Conservation (phyloP, 306 rosid genomes). For the Abrus pulchellus region DNA sequence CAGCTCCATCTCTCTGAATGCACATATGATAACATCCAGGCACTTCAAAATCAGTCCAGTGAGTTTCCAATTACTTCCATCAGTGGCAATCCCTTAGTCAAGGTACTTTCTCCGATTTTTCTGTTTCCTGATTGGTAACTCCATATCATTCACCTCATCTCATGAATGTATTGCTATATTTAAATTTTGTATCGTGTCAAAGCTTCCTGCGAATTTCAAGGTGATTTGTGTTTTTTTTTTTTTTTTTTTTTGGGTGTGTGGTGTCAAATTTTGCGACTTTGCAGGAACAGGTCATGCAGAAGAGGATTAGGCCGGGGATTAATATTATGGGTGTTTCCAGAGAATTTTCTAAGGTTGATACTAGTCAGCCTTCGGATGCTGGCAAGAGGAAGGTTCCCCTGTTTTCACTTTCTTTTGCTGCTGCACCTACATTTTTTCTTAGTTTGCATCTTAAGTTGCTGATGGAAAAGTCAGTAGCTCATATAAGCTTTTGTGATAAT, state of each 20-base stretch:
- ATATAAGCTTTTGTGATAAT: slow-evolving; percentile 55
- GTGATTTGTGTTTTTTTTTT: neutral
- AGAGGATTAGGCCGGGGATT: slow-evolving; percentile 59
- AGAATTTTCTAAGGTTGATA: slow-evolving; percentile 56
- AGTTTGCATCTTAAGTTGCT: slow-evolving; percentile 80
- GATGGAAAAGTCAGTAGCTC: slow-evolving; percentile 66
- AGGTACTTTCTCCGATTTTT: slow-evolving; percentile 57
- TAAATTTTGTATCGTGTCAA: neutral
- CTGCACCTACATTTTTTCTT: slow-evolving; percentile 75
- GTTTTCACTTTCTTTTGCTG: slow-evolving; percentile 68
- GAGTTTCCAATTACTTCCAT: slow-evolving; percentile 50
- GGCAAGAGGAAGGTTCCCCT: slow-evolving; percentile 63
- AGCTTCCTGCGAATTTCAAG: neutral
- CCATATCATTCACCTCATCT: neutral
- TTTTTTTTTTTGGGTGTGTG: neutral
- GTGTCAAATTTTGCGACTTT: slow-evolving; percentile 36
- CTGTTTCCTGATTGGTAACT: slow-evolving; percentile 1
- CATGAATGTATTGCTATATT: neutral
- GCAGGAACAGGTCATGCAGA: slow-evolving; percentile 56
- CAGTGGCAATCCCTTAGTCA: slow-evolving; percentile 42
- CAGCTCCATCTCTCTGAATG: slow-evolving; percentile 75
- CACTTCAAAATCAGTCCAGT: slow-evolving; percentile 64
- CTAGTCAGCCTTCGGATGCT: slow-evolving; percentile 45
- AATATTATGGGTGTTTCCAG: slow-evolving; percentile 57
- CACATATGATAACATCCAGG: slow-evolving; percentile 74